Conservation (phyloP, 257 asterid genomes). For the Lavandula angustifolia region DNA sequence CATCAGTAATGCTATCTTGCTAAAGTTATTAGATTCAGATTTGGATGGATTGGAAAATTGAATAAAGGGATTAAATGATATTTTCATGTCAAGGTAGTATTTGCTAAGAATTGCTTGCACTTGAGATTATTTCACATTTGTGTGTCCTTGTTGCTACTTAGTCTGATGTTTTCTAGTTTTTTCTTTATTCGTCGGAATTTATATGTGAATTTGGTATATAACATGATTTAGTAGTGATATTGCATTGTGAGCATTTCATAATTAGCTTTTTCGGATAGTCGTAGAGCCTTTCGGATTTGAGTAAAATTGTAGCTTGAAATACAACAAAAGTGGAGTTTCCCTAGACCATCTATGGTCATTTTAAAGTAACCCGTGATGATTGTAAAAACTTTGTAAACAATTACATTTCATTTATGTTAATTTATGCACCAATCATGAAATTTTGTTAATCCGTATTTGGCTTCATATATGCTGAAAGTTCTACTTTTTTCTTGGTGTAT, state of each 20-base stretch:
- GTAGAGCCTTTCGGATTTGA: not conserved
- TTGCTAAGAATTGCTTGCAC: not conserved
- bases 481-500: constrained; percentile 21
- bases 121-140: constrained; percentile 2
- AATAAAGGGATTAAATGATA: not conserved
- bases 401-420: not conserved
- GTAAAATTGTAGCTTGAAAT: constrained; percentile 12
- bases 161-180: not conserved
- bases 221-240: not conserved
- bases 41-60: constrained; percentile 19
- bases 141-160: not conserved
- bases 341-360: not conserved
- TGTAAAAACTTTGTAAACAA: not conserved
- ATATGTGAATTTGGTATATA: not conserved
- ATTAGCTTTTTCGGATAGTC: not conserved
- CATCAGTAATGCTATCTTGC: constrained; percentile 2
- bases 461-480: constrained; percentile 20
- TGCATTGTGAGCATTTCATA: not conserved
- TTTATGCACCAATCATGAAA: not conserved
- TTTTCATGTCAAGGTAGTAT: constrained; percentile 20
- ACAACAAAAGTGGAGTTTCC: not conserved
- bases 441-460: not conserved
- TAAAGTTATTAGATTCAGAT: constrained; percentile 33
- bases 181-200: not conserved
- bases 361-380: not conserved